Evolutionary conservation across 2,329 filamentous ascomycete genomes (phyloP).

Genomic region (Geosmithia flava): DNA sequence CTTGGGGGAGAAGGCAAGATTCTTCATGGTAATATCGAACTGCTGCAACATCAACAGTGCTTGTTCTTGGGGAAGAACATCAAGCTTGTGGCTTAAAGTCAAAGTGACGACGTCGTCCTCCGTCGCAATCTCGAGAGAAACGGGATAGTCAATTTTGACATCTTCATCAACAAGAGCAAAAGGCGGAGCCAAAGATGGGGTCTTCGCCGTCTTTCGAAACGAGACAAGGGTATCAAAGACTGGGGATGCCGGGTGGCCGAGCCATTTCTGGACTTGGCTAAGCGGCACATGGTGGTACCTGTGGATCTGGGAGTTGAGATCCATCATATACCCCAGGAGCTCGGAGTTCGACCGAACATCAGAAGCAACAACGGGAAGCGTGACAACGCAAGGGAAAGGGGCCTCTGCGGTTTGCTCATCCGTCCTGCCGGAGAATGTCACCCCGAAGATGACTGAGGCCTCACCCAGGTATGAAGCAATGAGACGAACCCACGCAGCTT

Average conservation of each 20-base stretch:
- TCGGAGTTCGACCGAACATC: constrained; percentile 39
- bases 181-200: constrained; percentile 11
- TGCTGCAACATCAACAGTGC: constrained; percentile 56
- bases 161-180: constrained; percentile 56
- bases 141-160: constrained; percentile 61
- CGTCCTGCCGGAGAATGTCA: constrained; percentile 66
- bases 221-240: constrained; percentile 81
- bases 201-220: constrained; percentile 52
- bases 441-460: constrained; percentile 59
- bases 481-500: constrained; percentile 67
- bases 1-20: constrained; percentile 40
- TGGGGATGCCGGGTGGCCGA: constrained; percentile 48
- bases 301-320: constrained; percentile 49
- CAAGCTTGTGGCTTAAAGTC: constrained; percentile 52
- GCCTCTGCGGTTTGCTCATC: constrained; percentile 44
- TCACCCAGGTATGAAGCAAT: constrained; percentile 71
- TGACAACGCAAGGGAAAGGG: constrained; percentile 71
- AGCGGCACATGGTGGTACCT: constrained; percentile 63
- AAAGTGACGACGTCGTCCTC: constrained; percentile 37
- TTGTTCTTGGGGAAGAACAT: constrained; percentile 56
- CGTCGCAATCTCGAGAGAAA: constrained; percentile 71
- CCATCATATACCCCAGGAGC: constrained; percentile 51
- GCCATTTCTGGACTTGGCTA: constrained; percentile 58
- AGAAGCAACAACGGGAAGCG: constrained; percentile 57
- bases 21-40: constrained; percentile 53